Base-by-base conservation (phyloP, 2,329 filamentous ascomycete genomes). In the Tolypocladium capitatum region DNA sequence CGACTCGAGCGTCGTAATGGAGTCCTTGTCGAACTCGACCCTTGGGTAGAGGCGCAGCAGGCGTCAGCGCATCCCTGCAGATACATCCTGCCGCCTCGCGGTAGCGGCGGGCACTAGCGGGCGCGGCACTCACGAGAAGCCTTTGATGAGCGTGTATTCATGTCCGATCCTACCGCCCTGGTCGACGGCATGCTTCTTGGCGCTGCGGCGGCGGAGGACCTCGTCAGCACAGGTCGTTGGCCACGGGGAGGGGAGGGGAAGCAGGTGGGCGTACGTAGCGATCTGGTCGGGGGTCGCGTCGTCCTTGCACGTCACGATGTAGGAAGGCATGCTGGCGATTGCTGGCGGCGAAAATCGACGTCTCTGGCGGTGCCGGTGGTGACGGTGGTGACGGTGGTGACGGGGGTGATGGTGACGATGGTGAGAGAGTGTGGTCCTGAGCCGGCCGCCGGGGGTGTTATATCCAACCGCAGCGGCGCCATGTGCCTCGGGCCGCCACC, bases 91-190 rank as follows among this genome's bases (percentile, higher is more conserved):
- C 7, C 6, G 27, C 27, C 2, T 5, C n/a, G 5, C 34, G 32
- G 14, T 5, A 2, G 16, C 16, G 3, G 33, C 18, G 35, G 10
- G 10, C 11, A 21, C 1, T 5, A 3, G 18, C 18, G 18, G 34
- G 32, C 14, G n/a, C 31, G 27, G 32, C 43, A 74, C 86, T 57
- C 80, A 96, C 91, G 86, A 83, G 72, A 96, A 96, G 49, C 84
- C 90, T 72, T 91, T 94, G 76, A 95, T 89, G 58, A 95, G 69
- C 51, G 70, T 83, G 74, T 87, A 95, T 65, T 92, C 86, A 58
- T 92, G 81, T 48, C 71, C 79, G 69, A 97, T 92, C 66, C 79
- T 80, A 63, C 89, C 91, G 61, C 91, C 91, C 63, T 91, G 80
- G 38, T 83, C 76, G 51, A 64, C 69, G 57, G 82, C 85, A 50